Evolutionary conservation across 2,329 filamentous ascomycete genomes (phyloP), one percentile per base, ranked within the genome.

Genomic region (Elsinoe fawcettii): DNA sequence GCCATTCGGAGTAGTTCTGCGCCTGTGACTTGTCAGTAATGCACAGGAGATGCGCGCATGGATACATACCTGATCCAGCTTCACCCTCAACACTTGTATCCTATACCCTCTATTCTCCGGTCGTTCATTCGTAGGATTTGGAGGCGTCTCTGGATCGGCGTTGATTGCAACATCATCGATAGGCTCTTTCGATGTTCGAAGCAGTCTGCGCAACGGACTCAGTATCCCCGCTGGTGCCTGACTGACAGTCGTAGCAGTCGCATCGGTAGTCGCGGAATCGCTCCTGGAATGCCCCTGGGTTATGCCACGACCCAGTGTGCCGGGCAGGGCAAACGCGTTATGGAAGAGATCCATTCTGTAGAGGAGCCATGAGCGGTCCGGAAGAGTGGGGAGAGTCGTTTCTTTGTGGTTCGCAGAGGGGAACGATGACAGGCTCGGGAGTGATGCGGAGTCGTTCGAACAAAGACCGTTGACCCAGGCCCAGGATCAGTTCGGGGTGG

Each of bases 1-100:
- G 80, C 90, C 91, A 96, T 67, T 90, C 83, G 51, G 79, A 74
- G 63, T 84, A 80, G 1, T 81, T 81, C 59, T 82, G 79, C 60
- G 89, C 87, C 84, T 89, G 63, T 57, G 43, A 36, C 25, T 51
- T 51, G 58, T 39, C 9, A 36, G 22, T 57, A 23, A 55, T 66
- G 25, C 64, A 63, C 37, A 49, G 5, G n/a, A 12, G 37, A 25
- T 30, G 32, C 41, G 30, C 20, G 5, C n/a, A 9, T 4, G 20
- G 23, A 14, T 32, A 74, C 80, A 68, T 70, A 86, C 85, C 72
- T 83, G 81, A 62, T 82, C 81, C 77, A 91, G 79, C 61, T 80
- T 80, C 60, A 83, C 68, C 60, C 81, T 79, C 41, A 90, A 69
- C 8, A 86, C 76, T 66, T 85, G 80, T 68, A 80, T 84, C 59